phyloP scores from a whole-genome alignment of 73 alveolate species.

The Diophrys sp. region DNA sequence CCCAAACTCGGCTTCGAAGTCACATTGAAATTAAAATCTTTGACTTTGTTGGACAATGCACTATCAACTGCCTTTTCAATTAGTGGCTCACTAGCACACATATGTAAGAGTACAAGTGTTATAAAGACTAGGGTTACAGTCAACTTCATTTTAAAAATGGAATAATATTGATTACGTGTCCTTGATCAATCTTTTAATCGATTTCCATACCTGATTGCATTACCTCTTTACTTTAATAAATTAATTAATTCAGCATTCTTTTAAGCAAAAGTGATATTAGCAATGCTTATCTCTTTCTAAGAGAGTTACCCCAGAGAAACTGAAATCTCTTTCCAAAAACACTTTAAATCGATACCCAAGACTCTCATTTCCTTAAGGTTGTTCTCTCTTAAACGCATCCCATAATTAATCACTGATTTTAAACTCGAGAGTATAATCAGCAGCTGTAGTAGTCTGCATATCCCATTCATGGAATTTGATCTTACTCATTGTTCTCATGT shows the following conservation, averaged over 20 bases:
- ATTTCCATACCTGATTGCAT: too few species aligned
- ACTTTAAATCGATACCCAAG: too few species aligned
- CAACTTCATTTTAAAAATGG: background rate
- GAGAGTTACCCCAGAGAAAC: too few species aligned
- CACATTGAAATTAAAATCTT: background rate
- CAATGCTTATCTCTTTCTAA: constrained; percentile 21
- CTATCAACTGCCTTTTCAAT: background rate
- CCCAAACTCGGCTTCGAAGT: background rate
- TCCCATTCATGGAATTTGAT: constrained; percentile 16
- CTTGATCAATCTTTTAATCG: too few species aligned
- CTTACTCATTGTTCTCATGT: background rate
- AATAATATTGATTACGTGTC: too few species aligned
- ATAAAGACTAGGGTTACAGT: background rate
- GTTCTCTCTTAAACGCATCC: too few species aligned
- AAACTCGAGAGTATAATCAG: constrained; percentile 15
- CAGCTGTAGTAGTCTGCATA: constrained; percentile 9
- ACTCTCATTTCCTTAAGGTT: too few species aligned
- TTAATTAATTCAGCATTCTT: constrained; percentile 26
- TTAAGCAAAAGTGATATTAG: constrained; percentile 46
- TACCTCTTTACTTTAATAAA: constrained; percentile 29
- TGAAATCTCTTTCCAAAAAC: too few species aligned
- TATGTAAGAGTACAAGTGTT: background rate
- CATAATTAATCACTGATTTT: constrained; percentile 3
- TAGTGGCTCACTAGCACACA: background rate
- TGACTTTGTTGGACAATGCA: background rate